A percentile compares a stretch with the other conserved stretches of the same genome.
Conservation (phyloP, 306 rosid species). For the Lotus japonicus region DNA sequence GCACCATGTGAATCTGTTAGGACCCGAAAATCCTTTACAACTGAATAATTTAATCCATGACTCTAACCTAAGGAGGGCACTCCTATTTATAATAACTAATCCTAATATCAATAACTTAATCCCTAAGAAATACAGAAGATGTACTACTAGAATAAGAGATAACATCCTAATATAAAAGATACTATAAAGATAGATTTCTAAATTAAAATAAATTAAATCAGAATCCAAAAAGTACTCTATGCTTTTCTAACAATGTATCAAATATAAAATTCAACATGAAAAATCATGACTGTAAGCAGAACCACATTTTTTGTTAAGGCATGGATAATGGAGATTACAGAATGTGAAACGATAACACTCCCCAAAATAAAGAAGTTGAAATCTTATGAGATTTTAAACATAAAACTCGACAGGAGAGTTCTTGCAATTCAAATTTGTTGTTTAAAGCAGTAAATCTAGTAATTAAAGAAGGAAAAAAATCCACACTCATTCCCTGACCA, state of each 20-base stretch:
- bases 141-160: too few relatives aligned
- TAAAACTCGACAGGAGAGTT: not conserved
- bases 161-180: too few relatives aligned
- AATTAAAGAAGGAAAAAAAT: not conserved
- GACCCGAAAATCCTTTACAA: too few relatives aligned
- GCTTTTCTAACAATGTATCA: not conserved
- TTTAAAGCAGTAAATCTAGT: slow-evolving; percentile 3
- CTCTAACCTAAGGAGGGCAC: too few relatives aligned
- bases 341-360: not conserved
- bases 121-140: too few relatives aligned
- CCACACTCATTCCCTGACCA: slow-evolving; percentile 1
- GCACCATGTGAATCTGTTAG: not conserved
- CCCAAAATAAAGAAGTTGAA: not conserved
- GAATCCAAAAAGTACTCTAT: not conserved
- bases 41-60: too few relatives aligned
- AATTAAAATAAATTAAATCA: too few relatives aligned
- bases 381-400: not conserved
- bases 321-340: not conserved
- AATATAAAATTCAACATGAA: not conserved
- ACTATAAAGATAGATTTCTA: too few relatives aligned
- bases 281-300: not conserved
- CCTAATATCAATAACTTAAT: too few relatives aligned
- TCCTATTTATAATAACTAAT: too few relatives aligned
- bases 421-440: not conserved
- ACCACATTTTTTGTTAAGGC: not conserved